Conservation (phyloP, 2,329 filamentous ascomycete species). For the Fonsecaea erecta region DNA sequence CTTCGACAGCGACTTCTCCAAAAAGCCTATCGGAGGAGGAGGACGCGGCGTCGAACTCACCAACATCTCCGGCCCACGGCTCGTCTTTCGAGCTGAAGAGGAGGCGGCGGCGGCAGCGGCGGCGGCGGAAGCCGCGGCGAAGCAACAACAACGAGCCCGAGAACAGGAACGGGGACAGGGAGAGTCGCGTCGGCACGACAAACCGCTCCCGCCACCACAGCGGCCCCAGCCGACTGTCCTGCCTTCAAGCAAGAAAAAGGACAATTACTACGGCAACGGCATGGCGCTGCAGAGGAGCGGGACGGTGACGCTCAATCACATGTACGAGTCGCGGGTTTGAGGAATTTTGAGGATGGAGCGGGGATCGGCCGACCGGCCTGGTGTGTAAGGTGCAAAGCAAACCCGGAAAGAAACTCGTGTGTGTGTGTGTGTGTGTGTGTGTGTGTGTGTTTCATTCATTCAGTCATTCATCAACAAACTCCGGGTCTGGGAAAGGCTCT, state of each 20-base stretch:
- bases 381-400: no score
- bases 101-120: neutral
- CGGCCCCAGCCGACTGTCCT: no score
- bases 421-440: no score
- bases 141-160: no score
- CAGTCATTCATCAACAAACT: no score
- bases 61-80: constrained; percentile 25
- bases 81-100: constrained; percentile 14
- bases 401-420: no score
- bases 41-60: constrained; percentile 10
- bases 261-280: constrained; percentile 32
- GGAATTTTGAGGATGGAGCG: no score
- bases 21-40: constrained; percentile 1
- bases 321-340: constrained; percentile 30
- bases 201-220: constrained; percentile 7
- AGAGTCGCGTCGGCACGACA: no score
- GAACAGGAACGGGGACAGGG: no score
- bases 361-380: no score
- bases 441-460: no score
- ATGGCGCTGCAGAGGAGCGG: constrained; percentile 28
- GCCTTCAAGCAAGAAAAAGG: constrained; percentile 14
- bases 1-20: neutral
- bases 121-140: neutral
- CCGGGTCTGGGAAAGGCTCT: no score
- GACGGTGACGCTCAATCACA: constrained; percentile 31